Evolutionary conservation across 306 rosid genomes (phyloP), one percentile per base, ranked within the genome.

Genomic region (Vicia villosa): DNA sequence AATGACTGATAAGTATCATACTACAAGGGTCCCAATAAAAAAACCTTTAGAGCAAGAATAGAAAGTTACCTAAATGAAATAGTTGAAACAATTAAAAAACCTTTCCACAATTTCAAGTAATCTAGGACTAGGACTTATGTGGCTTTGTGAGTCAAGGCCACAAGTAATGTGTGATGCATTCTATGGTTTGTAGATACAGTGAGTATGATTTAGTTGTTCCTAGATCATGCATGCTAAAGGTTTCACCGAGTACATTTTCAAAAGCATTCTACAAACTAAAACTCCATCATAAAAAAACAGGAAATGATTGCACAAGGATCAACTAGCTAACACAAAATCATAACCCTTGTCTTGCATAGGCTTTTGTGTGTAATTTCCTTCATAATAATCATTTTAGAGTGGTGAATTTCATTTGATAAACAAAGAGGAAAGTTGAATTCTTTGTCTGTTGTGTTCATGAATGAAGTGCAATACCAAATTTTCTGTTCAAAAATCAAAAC

Each of bases 191-290:
- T 51, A 47, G 45, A 50, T 16, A 22, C 15, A 14, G 51, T 8
- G 38, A 37, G 37, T n/a, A 68, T 14, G 4, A 21, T 40, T 22
- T 30, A 70, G 42, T 10, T 40, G 43, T 38, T 54, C 40, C 3
- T 50, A 50, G 49, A 52, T 69, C 54, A 54, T 10, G 19, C 65
- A 54, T n/a, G n/a, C n/a, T n/a, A 55, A 56, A 16, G 22, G 20
- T 34, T 34, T 24, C 26, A 9, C 3, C 0, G 9, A 34, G 49
- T 13, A 36, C 1, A 55, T 24, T n/a, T n/a, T n/a, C n/a, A 20
- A 56, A 41, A 11, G 14, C 57, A 70, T 12, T 70, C 52, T 21
- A 21, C 59, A 4, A 41, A 70, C 28, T 52, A 69, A 56, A 15
- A 15, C 20, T 10, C 42, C 8, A 69, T 56, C 43, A 26, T 8